These are phyloP conservation scores for Pleoardoris graminearum DNA, from an alignment of 2,329 filamentous ascomycete genomes.

Conservation along the genomic window DNA sequence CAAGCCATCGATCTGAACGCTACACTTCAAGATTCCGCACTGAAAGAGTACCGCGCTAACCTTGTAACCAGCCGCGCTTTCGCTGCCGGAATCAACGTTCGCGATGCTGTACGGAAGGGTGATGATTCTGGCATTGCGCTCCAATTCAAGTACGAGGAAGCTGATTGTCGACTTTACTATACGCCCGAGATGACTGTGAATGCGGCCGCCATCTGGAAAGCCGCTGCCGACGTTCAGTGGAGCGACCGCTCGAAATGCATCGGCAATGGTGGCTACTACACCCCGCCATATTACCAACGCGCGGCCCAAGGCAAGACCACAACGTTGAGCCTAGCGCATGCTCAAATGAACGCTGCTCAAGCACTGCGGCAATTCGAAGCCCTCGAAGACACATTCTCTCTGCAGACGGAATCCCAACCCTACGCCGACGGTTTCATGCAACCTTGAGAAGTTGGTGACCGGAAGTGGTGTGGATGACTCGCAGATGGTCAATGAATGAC, in stretches of 20 bases:
- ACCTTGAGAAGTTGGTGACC: conserved; percentile 24
- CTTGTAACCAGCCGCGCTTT: conserved; percentile 23
- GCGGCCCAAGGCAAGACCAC: conserved; percentile 22
- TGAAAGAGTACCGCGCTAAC: conserved; percentile 33
- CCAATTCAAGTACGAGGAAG: conserved; percentile 47
- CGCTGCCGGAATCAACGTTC: conserved; percentile 35
- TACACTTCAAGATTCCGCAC: conserved; percentile 30
- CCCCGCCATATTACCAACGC: conserved; percentile 12
- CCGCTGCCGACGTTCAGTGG: conserved; percentile 45
- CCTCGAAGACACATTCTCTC: conserved; percentile 31
- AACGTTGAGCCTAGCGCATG: conserved; percentile 26
- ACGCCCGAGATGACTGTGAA: conserved; percentile 48
- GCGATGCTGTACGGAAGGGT: conserved; percentile 39
- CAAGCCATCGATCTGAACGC: conserved; percentile 24
- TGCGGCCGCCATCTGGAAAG: conserved; percentile 43
- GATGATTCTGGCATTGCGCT: conserved; percentile 40
- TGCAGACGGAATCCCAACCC: conserved; percentile 36
- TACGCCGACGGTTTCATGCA: conserved; percentile 41
- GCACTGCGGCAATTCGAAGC: conserved; percentile 26
- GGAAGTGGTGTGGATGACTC: not conserved
- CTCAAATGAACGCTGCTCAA: conserved; percentile 19
- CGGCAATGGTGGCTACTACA: conserved; percentile 25
- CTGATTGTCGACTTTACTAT: conserved; percentile 47
- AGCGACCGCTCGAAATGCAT: conserved; percentile 38
- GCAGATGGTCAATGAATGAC: not conserved